phyloP scores from a whole-genome alignment of 441 rosid genomes.

The Populus hybrid region DNA sequence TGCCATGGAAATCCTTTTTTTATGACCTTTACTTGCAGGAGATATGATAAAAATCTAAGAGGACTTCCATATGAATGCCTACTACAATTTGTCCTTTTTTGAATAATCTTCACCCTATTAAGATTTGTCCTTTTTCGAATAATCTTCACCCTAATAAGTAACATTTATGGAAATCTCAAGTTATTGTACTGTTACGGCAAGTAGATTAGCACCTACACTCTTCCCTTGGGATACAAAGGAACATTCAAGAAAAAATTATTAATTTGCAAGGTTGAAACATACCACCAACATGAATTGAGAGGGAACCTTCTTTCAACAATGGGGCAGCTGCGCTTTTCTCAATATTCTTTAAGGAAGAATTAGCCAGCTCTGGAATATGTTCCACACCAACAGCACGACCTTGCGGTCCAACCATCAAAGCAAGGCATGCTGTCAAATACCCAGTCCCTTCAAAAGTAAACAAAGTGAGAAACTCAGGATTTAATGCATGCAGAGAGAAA shows the following conservation, averaged over 20 bases:
- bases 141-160: not conserved
- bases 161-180: not conserved
- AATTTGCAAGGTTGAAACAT: slow-evolving; percentile 19
- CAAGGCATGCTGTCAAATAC: slow-evolving; percentile 92
- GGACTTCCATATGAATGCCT: not conserved
- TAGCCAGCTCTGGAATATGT: slow-evolving; percentile 77
- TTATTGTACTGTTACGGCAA: not conserved
- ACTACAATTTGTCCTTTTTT: not conserved
- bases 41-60: not conserved
- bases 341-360: slow-evolving; percentile 61
- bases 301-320: slow-evolving; percentile 63
- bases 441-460: slow-evolving; percentile 64
- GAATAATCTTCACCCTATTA: not conserved
- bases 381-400: slow-evolving; percentile 87
- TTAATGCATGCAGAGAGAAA: not conserved
- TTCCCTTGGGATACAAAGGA: not conserved
- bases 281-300: slow-evolving; percentile 80
- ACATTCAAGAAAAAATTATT: not conserved
- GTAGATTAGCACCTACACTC: not conserved
- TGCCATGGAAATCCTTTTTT: not conserved
- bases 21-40: not conserved
- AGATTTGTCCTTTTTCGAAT: not conserved
- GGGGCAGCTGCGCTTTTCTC: slow-evolving; percentile 72
- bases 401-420: slow-evolving; percentile 81
- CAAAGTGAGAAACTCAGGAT: not conserved